phyloP scores from a whole-genome alignment of 495 filamentous ascomycete genomes.

The Oidiodendron maius region DNA sequence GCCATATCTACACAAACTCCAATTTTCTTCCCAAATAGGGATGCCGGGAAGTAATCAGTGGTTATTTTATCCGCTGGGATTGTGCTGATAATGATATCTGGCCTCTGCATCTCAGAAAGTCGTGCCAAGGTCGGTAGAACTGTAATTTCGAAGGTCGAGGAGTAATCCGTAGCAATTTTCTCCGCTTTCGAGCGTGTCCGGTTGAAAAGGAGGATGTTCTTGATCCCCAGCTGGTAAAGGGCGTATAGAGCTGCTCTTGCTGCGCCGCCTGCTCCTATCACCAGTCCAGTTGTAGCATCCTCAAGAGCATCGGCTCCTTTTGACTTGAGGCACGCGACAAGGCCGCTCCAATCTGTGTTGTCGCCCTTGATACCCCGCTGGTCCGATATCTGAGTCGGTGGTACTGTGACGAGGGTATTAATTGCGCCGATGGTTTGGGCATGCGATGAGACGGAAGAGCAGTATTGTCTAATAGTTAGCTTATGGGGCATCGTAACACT shows the following conservation, averaged over 20 bases:
- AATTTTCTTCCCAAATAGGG: background rate
- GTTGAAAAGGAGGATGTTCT: conserved; percentile 46
- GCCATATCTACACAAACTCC: conserved; percentile 5
- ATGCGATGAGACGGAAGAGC: conserved; percentile 70
- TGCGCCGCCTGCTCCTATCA: conserved; percentile 92
- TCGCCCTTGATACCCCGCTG: conserved; percentile 60
- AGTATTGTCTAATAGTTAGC: conserved; percentile 67
- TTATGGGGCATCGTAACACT: conserved; percentile 94
- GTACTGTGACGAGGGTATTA: conserved; percentile 76
- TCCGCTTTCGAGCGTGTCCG: conserved; percentile 3
- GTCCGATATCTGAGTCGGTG: conserved; percentile 11
- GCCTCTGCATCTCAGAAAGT: background rate
- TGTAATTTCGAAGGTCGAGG: conserved; percentile 4
- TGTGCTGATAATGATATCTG: conserved; percentile 4
- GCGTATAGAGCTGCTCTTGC: conserved; percentile 85
- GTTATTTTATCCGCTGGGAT: conserved; percentile 7
- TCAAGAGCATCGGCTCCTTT: conserved; percentile 27
- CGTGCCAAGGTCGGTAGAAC: background rate
- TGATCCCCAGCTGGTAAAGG: conserved; percentile 72
- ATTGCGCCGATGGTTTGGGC: conserved; percentile 82
- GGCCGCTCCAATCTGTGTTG: conserved; percentile 94
- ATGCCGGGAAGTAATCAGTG: background rate
- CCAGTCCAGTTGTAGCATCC: conserved; percentile 45
- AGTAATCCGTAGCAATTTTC: background rate
- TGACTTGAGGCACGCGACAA: conserved; percentile 68